These are phyloP conservation scores for Fraxinus excelsior DNA, from an alignment of 257 asterid genomes.

Conservation along the genomic window DNA sequence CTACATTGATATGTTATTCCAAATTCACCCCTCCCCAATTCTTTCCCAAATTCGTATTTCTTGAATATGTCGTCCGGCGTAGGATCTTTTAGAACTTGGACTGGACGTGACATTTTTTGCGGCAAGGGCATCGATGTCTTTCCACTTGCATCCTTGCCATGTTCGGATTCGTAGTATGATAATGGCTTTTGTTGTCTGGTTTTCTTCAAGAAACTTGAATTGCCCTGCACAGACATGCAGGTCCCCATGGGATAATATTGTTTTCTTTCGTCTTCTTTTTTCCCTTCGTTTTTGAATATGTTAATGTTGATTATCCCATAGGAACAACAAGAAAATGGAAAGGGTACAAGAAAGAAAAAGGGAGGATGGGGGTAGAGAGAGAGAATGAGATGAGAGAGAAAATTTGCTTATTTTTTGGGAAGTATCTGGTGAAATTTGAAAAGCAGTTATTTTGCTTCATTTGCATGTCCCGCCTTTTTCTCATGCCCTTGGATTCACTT, in stretches of 20 bases:
- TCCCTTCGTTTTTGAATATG: background rate
- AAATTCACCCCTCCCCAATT: conserved; percentile 87
- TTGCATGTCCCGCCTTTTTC: conserved; percentile 45
- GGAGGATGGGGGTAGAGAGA: conserved; percentile 13
- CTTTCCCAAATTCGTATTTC: conserved; percentile 63
- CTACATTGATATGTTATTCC: conserved; percentile 74
- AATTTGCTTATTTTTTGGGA: conserved; percentile 25
- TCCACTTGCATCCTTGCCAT: conserved; percentile 21
- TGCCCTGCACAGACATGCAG: conserved; percentile 63
- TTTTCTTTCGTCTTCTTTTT: background rate
- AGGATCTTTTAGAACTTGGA: conserved; percentile 49
- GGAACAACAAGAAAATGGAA: conserved; percentile 33
- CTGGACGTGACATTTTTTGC: conserved; percentile 42
- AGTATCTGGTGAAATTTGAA: conserved; percentile 17
- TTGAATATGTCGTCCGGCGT: conserved; percentile 44
- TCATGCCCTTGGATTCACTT: conserved; percentile 22
- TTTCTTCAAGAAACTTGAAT: conserved; percentile 35
- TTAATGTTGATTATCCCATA: conserved; percentile 33
- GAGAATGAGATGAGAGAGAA: too few species aligned
- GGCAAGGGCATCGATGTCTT: conserved; percentile 14
- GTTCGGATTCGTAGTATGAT: conserved; percentile 16
- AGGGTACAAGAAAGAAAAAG: conserved; percentile 25
- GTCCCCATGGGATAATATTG: conserved; percentile 68
- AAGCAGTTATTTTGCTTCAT: conserved; percentile 17
- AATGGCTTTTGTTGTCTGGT: conserved; percentile 23